Evolutionary conservation across 106 monocot species (phyloP), one percentile per base, ranked within the genome.

Genomic region (Dioscorea dumetorum): DNA sequence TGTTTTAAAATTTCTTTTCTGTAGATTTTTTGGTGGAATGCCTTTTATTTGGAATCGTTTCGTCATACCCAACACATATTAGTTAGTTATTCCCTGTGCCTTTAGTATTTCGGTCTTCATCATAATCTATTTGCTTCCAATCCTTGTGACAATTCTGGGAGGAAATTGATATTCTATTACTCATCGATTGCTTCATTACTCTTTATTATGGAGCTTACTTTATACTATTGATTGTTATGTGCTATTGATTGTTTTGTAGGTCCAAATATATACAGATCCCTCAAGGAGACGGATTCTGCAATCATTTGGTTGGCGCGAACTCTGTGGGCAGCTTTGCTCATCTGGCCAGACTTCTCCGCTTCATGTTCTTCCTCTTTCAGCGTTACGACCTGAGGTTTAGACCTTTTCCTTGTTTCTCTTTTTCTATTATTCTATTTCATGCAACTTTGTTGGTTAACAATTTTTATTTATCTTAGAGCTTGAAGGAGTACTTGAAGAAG

Each of bases 271-370:
- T 49, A 63, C 81, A 33, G 64, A 84, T 75, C 56, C 78, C 67
- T 84, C 84, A 67, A 84, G 88, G 81, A 88, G 81, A 66, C 77
- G 71, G 32, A 84, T 88, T 62, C 66, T 88, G 41, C 77, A 88
- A 57, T 72, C 78, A 54, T 84, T 81, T 88, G 75, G 58, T 50
- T 88, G 88, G 88, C 77, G 76, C 53, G 84, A 88, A 49, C 69
- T 88, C 12, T 78, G 78, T 22, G 62, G 78, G 65, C 81, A 63
- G 72, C 70, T 88, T 59, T 84, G 75, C 73, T 73, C 83, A 67
- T 33, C 48, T 60, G 74, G 76, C 12, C 49, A 71, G 16, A 66
- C 49, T 58, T 73, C 84, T 60, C 68, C 78, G 24, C 70, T 88
- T 15, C 84, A 88, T 84, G 81, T 88, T 78, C 62, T 88, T 35